These are phyloP conservation scores for Xylariales sp. DNA, from an alignment of 2,329 filamentous ascomycete genomes.

Conservation along the genomic window DNA sequence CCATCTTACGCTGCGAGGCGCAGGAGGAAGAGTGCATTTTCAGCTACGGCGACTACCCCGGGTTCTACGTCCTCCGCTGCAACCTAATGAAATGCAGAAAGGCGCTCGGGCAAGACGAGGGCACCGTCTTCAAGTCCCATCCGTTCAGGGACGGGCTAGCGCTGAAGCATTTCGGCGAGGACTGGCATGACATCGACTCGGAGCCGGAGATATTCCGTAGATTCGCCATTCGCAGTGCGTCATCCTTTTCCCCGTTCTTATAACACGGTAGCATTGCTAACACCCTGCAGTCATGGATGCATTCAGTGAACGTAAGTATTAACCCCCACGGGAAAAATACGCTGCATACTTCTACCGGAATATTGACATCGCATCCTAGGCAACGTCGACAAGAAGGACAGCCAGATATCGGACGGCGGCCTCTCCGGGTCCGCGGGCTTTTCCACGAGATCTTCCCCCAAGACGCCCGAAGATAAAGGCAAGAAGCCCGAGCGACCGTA, in stretches of 20 bases:
- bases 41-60: slow-evolving; percentile 11
- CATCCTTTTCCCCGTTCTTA: neutral
- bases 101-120: slow-evolving; percentile 13
- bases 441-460: neutral
- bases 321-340: neutral
- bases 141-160: slow-evolving; percentile 27
- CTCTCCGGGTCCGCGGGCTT: neutral
- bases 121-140: slow-evolving; percentile 27
- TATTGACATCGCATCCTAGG: slow-evolving; percentile 2
- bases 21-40: slow-evolving; percentile 26
- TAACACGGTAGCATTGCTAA: neutral
- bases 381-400: slow-evolving; percentile 14
- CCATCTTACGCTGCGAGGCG: slow-evolving; percentile 4
- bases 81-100: slow-evolving; percentile 27
- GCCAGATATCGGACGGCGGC: neutral
- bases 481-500: slow-evolving; percentile 20
- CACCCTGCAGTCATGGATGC: slow-evolving; percentile 15
- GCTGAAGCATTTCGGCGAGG: slow-evolving; percentile 21
- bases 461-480: slow-evolving; percentile 15
- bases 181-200: slow-evolving; percentile 13
- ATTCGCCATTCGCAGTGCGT: slow-evolving; percentile 27
- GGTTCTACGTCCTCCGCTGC: slow-evolving; percentile 32
- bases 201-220: slow-evolving; percentile 30
- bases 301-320: slow-evolving; percentile 21
- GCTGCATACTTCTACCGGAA: neutral